Evolutionary conservation across 2,329 filamentous ascomycete species (phyloP).

Genomic region (Neonectria faginata): DNA sequence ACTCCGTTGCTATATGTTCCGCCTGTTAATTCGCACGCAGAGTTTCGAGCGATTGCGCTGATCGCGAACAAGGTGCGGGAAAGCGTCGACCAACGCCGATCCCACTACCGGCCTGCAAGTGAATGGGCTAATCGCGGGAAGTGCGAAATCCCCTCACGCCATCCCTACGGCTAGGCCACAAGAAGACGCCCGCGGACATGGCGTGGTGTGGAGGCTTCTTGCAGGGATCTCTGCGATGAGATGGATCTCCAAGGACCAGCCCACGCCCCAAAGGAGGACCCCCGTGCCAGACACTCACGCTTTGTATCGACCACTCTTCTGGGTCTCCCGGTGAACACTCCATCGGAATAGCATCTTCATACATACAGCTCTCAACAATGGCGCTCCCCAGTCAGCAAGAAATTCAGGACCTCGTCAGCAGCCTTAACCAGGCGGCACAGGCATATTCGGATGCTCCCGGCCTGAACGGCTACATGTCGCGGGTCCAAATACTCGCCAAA

Average conservation of each 20-base stretch:
- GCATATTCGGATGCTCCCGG: slow-evolving; percentile 42
- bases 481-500: slow-evolving; percentile 45
- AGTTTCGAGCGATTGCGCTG: neutral
- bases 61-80: neutral
- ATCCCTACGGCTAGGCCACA: slow-evolving; percentile 14
- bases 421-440: slow-evolving; percentile 35
- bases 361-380: slow-evolving; percentile 16
- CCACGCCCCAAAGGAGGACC: neutral
- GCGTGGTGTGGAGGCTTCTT: slow-evolving; percentile 17
- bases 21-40: too few relatives aligned
- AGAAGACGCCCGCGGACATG: slow-evolving; percentile 7
- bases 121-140: neutral
- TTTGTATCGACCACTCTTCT: neutral
- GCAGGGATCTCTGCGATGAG: neutral
- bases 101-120: neutral
- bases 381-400: slow-evolving; percentile 36
- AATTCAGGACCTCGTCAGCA: slow-evolving; percentile 37
- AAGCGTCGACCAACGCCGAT: neutral
- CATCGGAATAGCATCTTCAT: neutral
- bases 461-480: slow-evolving; percentile 42
- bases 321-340: neutral
- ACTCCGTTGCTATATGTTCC: too few relatives aligned
- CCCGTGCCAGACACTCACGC: neutral
- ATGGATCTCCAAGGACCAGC: slow-evolving; percentile 13
- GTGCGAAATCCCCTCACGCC: slow-evolving; percentile 1